Base-by-base conservation (phyloP, 202 grass and related monocot species). In the Schoenoplectus tabernaemontani region DNA sequence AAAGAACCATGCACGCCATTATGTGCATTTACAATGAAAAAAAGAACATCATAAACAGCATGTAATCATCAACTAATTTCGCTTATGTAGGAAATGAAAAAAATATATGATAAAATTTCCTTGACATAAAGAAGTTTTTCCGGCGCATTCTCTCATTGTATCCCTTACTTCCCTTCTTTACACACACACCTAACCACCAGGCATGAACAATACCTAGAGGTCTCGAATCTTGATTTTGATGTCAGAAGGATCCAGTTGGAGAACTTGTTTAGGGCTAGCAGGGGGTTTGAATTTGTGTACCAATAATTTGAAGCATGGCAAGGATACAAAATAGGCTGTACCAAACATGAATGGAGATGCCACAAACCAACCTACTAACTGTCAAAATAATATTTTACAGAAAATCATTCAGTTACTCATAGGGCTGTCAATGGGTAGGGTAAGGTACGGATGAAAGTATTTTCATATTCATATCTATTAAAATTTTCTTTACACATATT, bases 341-440 rank as follows among this genome's bases (percentile, higher is more conserved):
- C 61, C 74, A 37, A 85, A 54, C 59, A 89, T 57, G 57, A 89
- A 86, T 12, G 87, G 87, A 42, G 87, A 77, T 20, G 87, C 87
- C 24, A 86, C 46, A 16, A 66, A 22, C 87, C 87, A 89, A 34
- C 87, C 87, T 43, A 89, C 26, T 58, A 89, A 76, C 83, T 89
- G 83, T 42, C 16, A 73, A 23, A 58, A 77, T 2, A 82, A 68
- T 9, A 70, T 28, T 28, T 74, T 68, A 64, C 7, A 82, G 13
- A 60, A 77, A 77, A 77, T 42, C 33, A 28, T n/a, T n/a, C n/a
- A n/a, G n/a, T n/a, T n/a, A n/a, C n/a, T n/a, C n/a, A n/a, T n/a
- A n/a, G n/a, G n/a, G n/a, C n/a, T n/a, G n/a, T n/a, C n/a, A n/a
- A n/a, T n/a, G n/a, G n/a, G n/a, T n/a, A n/a, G n/a, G n/a, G n/a